Base-by-base conservation (phyloP, 805 yeast species). In the Maudiozyma barnettii region DNA sequence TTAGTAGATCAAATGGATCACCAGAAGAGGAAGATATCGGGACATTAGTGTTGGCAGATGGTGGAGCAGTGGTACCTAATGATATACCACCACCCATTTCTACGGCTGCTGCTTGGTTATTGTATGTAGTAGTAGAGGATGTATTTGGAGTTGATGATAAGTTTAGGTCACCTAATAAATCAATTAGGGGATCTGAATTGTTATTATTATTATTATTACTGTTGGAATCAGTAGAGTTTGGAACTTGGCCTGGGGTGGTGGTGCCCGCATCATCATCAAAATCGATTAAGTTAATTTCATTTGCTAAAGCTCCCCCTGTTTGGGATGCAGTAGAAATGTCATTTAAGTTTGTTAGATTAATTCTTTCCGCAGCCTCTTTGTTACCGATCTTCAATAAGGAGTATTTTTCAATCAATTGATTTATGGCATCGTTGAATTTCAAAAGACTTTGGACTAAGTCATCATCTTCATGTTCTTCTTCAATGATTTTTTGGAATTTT, bases 401-500 rank as follows among this genome's bases (percentile, higher is more conserved):
- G 66, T 77, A 87, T 66, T 85, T 87, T 39, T 74, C 72, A 45
- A 88, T 65, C 45, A 88, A 74, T 5, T 76, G 71, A 61, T 86
- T 82, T 51, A 90, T 82, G 46, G 76, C 76, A 61, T 87, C 96
- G 64, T 87, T 86, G 48, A 93, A 71, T 33, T 71, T 72, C 45
- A 86, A 70, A 46, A 93, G 68, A 49, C 78, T 81, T 44, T 71
- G 73, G 33, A 87, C 84, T 9, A 84, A 76, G 6, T 71, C 79
- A 58, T 81, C 85, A 51, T 80, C 79, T 21, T 79, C 81, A 35
- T 77, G 76, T 58, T 87, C 95, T 58, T 88, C 95, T 57, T 79
- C 83, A 51, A 87, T 79, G 56, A 93, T 84, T 56, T 82, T 83
- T 62, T 84, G 84, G 54, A 93, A 77, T 57, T 84, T 88, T 38